phyloP scores from a whole-genome alignment of 371 early-diverging fungal species.

The Rhizopus stolonifer region DNA sequence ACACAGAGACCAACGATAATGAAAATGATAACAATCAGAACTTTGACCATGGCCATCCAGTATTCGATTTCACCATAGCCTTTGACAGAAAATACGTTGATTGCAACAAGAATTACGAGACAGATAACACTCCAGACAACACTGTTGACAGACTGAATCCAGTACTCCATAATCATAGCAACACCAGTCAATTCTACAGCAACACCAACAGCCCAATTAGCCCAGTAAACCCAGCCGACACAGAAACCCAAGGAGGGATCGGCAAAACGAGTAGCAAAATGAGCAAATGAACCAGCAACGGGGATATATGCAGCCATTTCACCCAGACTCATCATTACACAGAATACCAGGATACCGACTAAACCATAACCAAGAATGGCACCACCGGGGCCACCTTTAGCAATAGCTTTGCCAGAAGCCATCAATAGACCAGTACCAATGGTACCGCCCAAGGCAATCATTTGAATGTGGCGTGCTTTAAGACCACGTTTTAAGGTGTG shows the following conservation, averaged over 20 bases:
- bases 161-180: slow-evolving; percentile 74
- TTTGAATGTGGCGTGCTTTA: slow-evolving; percentile 59
- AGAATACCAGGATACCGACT: slow-evolving; percentile 76
- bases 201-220: slow-evolving; percentile 76
- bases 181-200: slow-evolving; percentile 76
- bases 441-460: slow-evolving; percentile 68
- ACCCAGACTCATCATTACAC: slow-evolving; percentile 74
- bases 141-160: slow-evolving; percentile 61
- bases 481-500: slow-evolving; percentile 39
- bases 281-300: slow-evolving; percentile 76
- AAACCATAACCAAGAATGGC: slow-evolving; percentile 65
- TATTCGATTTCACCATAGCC: slow-evolving; percentile 62
- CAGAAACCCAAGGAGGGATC: slow-evolving; percentile 78
- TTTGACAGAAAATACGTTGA: slow-evolving; percentile 61
- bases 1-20: slow-evolving; percentile 72
- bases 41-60: slow-evolving; percentile 53
- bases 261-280: slow-evolving; percentile 75
- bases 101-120: slow-evolving; percentile 49
- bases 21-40: slow-evolving; percentile 61
- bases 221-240: slow-evolving; percentile 75
- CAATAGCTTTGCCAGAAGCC: slow-evolving; percentile 77
- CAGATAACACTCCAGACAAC: slow-evolving; percentile 57
- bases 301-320: slow-evolving; percentile 85
- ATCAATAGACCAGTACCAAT: slow-evolving; percentile 86
- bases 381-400: slow-evolving; percentile 74